Evolutionary conservation across 1,284 basidiomycete genomes (phyloP), one percentile per base, ranked within the genome.

Genomic region (Athelia psychrophila): DNA sequence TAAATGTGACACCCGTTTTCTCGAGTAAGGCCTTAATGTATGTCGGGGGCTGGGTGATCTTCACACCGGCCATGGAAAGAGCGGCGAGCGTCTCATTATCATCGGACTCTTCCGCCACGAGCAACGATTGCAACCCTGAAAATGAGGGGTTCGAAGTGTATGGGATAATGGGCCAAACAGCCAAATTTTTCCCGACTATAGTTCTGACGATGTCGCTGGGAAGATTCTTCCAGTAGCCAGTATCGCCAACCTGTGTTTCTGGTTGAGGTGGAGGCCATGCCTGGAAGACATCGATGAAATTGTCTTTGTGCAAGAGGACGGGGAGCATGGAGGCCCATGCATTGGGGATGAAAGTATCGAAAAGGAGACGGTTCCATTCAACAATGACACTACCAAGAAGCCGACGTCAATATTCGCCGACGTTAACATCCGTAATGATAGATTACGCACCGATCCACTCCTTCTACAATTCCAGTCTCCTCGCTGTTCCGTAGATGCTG

Each of bases 121-220:
- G 49, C 15, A 69, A 52, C 13, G 56, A 52, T 3, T 58, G 44
- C 3, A 67, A 51, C 6, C 48, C 49, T 35, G 55, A 44, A 51
- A 65, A 54, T 22, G n/a, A 6, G 6, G 38, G 38, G 53, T 48
- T 52, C 10, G 32, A 13, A 25, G n/a, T 18, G 30, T 12, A 19
- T 15, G 10, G 25, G 51, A 63, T 57, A 13, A 68, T 49, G 2
- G 73, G 72, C 73, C 72, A 75, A 4, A 74, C 61, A 3, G 56
- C 25, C 12, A 46, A 56, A 44, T 52, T 54, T 12, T 54, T 50
- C 12, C 52, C 18, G 36, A 62, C 52, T 8, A 68, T 50, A 40
- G 48, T 54, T 2, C 54, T 32, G 27, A 71, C 51, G 12, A 73
- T 51, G 8, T 59, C 54, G 5, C 44, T 24, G 0, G 68, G 66